phyloP scores from a whole-genome alignment of 2,329 filamentous ascomycete species.

The Didymella pinodella region DNA sequence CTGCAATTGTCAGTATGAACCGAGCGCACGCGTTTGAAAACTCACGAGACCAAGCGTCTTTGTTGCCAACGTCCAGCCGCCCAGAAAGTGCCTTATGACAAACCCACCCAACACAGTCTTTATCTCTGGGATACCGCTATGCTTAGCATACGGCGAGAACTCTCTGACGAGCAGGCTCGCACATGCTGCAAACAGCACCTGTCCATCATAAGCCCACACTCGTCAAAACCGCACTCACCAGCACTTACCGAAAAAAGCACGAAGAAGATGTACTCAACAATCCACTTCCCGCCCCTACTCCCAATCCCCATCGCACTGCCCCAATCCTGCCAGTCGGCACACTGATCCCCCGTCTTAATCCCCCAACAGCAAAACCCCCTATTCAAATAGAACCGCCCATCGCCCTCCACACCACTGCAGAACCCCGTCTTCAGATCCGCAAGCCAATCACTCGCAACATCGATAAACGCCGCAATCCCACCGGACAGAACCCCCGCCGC shows the following conservation, averaged over 20 bases:
- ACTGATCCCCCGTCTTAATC: constrained; percentile 77
- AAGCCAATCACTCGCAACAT: constrained; percentile 91
- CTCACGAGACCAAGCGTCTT: constrained; percentile 87
- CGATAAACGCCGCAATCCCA: constrained; percentile 84
- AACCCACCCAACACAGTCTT: constrained; percentile 96
- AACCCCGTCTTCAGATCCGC: constrained; percentile 91
- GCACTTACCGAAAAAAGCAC: constrained; percentile 77
- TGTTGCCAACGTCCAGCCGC: constrained; percentile 84
- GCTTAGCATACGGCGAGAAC: constrained; percentile 87
- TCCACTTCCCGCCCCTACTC: constrained; percentile 74
- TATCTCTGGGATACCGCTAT: constrained; percentile 97
- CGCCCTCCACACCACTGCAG: constrained; percentile 78
- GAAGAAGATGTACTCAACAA: constrained; percentile 88
- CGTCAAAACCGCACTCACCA: too few species aligned
- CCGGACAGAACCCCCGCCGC: constrained; percentile 86
- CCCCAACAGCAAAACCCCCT: constrained; percentile 93
- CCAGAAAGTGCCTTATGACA: constrained; percentile 86
- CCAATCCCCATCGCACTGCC: constrained; percentile 73
- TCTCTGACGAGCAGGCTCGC: constrained; percentile 82
- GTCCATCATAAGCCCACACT: constrained; percentile 31
- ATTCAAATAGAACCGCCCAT: constrained; percentile 89
- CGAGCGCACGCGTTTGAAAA: constrained; percentile 3
- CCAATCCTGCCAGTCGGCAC: constrained; percentile 88
- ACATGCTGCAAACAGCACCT: constrained; percentile 79
- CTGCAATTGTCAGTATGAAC: constrained; percentile 54